A percentile compares a stretch with the other conserved stretches of the same genome.
Conservation (phyloP, 495 filamentous ascomycete genomes). For the Penicillium antarcticum region DNA sequence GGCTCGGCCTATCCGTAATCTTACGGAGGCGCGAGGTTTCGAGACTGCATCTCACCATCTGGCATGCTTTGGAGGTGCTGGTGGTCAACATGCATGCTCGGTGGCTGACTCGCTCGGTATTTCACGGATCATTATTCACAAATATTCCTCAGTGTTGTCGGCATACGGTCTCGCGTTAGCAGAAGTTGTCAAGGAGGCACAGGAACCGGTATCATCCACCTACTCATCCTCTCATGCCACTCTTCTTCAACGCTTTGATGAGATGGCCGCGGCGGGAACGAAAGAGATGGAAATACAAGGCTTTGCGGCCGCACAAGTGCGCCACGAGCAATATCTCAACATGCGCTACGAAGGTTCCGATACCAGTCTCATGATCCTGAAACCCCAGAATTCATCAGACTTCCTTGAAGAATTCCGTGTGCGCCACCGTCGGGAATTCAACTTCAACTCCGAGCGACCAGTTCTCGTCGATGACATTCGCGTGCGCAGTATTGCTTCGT, state of each 20-base stretch:
- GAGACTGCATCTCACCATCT: conserved; percentile 50
- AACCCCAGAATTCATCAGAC: conserved; percentile 35
- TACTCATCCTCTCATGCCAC: conserved; percentile 31
- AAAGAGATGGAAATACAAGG: conserved; percentile 38
- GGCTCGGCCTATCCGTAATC: conserved; percentile 51
- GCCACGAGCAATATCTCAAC: conserved; percentile 50
- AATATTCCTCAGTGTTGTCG: conserved; percentile 49
- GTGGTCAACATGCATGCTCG: conserved; percentile 52
- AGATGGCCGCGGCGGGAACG: conserved; percentile 30
- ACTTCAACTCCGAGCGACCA: conserved; percentile 47
- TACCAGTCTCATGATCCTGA: conserved; percentile 50
- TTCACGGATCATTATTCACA: conserved; percentile 52
- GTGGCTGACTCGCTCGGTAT: conserved; percentile 51
- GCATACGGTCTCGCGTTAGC: conserved; percentile 54
- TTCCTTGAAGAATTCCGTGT: conserved; percentile 44
- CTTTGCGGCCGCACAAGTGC: conserved; percentile 38
- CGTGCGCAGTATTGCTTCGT: conserved; percentile 44
- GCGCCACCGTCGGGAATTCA: conserved; percentile 50
- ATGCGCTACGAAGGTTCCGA: conserved; percentile 53
- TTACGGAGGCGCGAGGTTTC: conserved; percentile 50
- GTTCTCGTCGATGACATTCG: conserved; percentile 54
- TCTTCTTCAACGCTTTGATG: conserved; percentile 32
- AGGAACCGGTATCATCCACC: conserved; percentile 43
- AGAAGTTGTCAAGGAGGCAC: conserved; percentile 50
- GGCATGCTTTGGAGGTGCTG: conserved; percentile 54